Conservation (phyloP, 2,329 filamentous ascomycete species). For the Myriosclerotinia curreyana region DNA sequence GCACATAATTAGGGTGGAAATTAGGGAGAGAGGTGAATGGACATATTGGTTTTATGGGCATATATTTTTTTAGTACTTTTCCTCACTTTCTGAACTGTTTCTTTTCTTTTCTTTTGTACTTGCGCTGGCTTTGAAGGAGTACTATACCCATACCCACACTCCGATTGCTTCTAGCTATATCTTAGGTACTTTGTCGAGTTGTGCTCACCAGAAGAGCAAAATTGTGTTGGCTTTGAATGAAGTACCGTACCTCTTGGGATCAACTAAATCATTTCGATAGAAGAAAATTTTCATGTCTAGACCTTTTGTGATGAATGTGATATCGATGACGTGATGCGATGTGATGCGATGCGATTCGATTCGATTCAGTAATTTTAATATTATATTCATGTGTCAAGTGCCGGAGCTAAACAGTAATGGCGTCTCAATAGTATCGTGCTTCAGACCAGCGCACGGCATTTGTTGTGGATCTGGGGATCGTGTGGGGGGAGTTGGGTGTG, state of each 20-base stretch:
- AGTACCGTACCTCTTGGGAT: background rate
- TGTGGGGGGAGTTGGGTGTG: no score
- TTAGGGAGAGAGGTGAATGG: constrained; percentile 5
- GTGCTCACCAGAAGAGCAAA: background rate
- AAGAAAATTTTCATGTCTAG: no score
- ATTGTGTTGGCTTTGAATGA: background rate
- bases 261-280: background rate
- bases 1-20: constrained; percentile 15
- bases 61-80: constrained; percentile 3
- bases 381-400: no score
- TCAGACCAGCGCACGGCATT: no score
- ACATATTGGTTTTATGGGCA: constrained; percentile 15
- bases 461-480: no score
- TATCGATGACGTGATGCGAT: background rate
- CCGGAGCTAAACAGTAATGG: no score
- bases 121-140: constrained; percentile 15
- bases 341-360: no score
- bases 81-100: background rate
- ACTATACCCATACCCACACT: constrained; percentile 19
- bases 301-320: background rate
- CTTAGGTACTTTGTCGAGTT: background rate
- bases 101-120: background rate
- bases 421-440: no score
- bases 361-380: no score
- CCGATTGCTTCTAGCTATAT: constrained; percentile 8